phyloP scores from a whole-genome alignment of 1,284 basidiomycete genomes.

The Trametes polyzona region DNA sequence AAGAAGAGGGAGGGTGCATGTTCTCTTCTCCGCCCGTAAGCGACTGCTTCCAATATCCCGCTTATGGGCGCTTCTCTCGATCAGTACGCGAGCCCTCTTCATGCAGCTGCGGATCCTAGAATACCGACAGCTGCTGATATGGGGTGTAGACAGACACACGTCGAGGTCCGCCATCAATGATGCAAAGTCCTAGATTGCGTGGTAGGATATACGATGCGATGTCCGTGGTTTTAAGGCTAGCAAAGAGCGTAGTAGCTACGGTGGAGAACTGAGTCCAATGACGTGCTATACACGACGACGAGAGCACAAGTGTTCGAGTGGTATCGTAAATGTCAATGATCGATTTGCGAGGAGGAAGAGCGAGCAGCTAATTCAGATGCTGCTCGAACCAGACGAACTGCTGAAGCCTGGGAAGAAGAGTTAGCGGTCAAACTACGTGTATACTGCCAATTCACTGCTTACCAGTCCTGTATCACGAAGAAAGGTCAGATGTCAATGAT shows the following conservation, averaged over 20 bases:
- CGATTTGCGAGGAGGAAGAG: background rate
- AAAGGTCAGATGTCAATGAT: no score
- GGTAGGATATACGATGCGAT: background rate
- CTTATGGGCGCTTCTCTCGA: background rate
- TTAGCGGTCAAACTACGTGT: background rate
- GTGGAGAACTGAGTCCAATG: background rate
- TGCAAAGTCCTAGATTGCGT: slow-evolving; percentile 1
- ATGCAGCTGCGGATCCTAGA: background rate
- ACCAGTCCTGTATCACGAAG: slow-evolving; percentile 4
- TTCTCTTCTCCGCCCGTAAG: background rate
- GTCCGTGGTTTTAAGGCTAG: background rate
- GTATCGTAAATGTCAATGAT: background rate
- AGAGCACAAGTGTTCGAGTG: background rate
- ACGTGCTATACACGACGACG: background rate
- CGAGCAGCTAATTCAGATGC: background rate
- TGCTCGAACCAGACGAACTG: slow-evolving; percentile 1
- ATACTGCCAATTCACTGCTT: no score
- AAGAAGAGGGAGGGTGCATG: background rate
- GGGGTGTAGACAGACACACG: no score
- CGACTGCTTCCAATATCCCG: background rate
- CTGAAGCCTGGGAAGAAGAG: background rate
- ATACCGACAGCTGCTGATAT: background rate
- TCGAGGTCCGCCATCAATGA: background rate
- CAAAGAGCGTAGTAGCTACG: background rate
- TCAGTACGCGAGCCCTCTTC: background rate